phyloP scores from a whole-genome alignment of 139 green algal genomes.

The Ostreobium quekettii region DNA sequence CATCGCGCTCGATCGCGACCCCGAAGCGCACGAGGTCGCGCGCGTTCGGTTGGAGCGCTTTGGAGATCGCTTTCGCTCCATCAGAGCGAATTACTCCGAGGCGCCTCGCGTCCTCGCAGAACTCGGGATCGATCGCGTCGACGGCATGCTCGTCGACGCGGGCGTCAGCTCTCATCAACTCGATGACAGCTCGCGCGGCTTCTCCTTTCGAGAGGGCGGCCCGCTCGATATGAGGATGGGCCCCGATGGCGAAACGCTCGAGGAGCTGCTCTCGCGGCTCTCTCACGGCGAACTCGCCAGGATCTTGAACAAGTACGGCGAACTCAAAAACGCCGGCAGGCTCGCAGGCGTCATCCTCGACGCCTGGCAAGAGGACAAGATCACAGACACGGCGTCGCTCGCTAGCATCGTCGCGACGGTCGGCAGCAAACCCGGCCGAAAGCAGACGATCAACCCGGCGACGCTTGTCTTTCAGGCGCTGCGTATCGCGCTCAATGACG shows the following conservation, averaged over 20 bases:
- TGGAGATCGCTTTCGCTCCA: too few species aligned
- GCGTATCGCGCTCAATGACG: conserved; percentile 93
- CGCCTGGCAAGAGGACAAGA: conserved; percentile 35
- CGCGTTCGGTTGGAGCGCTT: too few species aligned
- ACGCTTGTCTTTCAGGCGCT: conserved; percentile 58
- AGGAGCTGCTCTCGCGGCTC: too few species aligned
- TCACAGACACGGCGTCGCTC: conserved; percentile 69
- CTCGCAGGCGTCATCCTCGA: background rate
- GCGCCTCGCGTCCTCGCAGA: too few species aligned
- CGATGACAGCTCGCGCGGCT: conserved; percentile 74
- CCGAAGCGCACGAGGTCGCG: too few species aligned
- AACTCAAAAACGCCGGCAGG: too few species aligned
- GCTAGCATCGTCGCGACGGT: conserved; percentile 44
- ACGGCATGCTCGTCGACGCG: background rate
- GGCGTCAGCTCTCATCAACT: conserved; percentile 43
- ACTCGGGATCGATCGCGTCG: too few species aligned
- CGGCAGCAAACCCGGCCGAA: conserved; percentile 27
- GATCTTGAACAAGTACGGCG: too few species aligned
- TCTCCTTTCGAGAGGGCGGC: conserved; percentile 75
- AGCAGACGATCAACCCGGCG: conserved; percentile 11
- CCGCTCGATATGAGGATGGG: conserved; percentile 95
- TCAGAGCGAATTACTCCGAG: too few species aligned
- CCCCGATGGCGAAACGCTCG: conserved; percentile 22
- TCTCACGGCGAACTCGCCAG: too few species aligned
- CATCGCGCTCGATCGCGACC: too few species aligned